Conservation (phyloP, 768 basidiomycete genomes). For the Cyathus striatus region DNA sequence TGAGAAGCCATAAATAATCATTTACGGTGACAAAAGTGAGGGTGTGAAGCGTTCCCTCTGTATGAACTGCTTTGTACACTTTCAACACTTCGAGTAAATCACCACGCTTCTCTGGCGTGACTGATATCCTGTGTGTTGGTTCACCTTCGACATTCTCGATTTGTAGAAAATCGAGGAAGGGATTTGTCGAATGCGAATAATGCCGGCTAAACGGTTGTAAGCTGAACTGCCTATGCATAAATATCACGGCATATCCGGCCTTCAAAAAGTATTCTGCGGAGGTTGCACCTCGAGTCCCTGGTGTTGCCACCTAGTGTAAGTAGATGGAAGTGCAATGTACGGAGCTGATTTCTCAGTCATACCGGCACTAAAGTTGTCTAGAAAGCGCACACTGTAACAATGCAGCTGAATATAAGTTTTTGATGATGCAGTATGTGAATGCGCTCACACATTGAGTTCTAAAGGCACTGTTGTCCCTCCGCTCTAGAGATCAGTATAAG, state of each 20-base stretch:
- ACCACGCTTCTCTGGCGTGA: slow-evolving; percentile 58
- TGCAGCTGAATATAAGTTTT: slow-evolving; percentile 16
- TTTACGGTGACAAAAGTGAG: slow-evolving; percentile 92
- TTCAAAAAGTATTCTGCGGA: slow-evolving; percentile 98
- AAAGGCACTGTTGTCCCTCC: slow-evolving; percentile 97
- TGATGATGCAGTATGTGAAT: slow-evolving; percentile 17
- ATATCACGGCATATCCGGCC: slow-evolving; percentile 94
- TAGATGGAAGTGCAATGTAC: not conserved
- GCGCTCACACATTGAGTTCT: slow-evolving; percentile 96
- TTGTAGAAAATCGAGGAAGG: slow-evolving; percentile 92
- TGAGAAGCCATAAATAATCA: slow-evolving; percentile 91
- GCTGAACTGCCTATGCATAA: slow-evolving; percentile 97
- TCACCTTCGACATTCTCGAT: slow-evolving; percentile 37
- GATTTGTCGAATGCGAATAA: slow-evolving; percentile 97
- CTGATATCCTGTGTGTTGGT: slow-evolving; percentile 48
- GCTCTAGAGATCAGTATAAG: slow-evolving; percentile 50
- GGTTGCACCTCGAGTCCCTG: slow-evolving; percentile 93
- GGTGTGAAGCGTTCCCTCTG: slow-evolving; percentile 70
- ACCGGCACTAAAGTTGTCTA: slow-evolving; percentile 99
- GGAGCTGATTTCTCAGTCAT: slow-evolving; percentile 15
- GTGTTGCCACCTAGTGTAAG: not conserved
- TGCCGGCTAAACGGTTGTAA: slow-evolving; percentile 96
- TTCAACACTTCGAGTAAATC: slow-evolving; percentile 70
- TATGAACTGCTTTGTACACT: slow-evolving; percentile 77
- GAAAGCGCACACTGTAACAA: slow-evolving; percentile 80